Evolutionary conservation across 2,329 filamentous ascomycete genomes (phyloP), one percentile per base, ranked within the genome.

Genomic region (Aspergillus fischeri): DNA sequence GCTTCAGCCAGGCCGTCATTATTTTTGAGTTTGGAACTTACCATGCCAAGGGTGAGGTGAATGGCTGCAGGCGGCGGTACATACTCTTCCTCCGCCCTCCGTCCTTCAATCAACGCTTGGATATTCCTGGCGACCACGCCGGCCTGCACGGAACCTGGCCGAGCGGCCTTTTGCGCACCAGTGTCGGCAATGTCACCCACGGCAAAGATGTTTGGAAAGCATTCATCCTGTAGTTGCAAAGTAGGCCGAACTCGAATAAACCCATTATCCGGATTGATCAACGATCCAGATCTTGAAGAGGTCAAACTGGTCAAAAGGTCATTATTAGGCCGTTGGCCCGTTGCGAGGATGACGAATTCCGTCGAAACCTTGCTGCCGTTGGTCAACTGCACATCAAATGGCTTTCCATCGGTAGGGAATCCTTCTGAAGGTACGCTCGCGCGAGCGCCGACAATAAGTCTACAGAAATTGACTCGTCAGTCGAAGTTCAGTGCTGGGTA

Each of bases 281-380:
- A 56, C 1, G 67, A 67, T 7, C 62, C 59, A 0, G 65, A 32
- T 0, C 51, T 52, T 0, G 67, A 65, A 1, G 72, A 62, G 1
- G 68, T 63, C 2, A 79, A 55, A 5, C 67, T 53, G 2, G 63
- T 50, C 6, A 81, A 54, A 4, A 80, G 66, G 14, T 68, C 61
- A 11, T 77, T 79, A 44, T 80, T 79, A 0, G 79, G 77, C n/a
- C 64, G 76, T 65, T 81, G 79, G 3, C 80, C 79, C 0, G 77
- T 81, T 3, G 77, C 79, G 1, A 76, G 64, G 27, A 81, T 78
- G 48, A 68, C 78, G 65, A 72, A 78, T 70, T 64, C 66, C 48
- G 62, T 71, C 51, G 72, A 77, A 25, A 71, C 57, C 14, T 61
- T 62, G 2, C 63, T 63, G 21, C 71, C 71, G 38, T 72, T 68